Evolutionary conservation across 108 stramenopile species (phyloP).

Genomic region (Seminavis robusta): DNA sequence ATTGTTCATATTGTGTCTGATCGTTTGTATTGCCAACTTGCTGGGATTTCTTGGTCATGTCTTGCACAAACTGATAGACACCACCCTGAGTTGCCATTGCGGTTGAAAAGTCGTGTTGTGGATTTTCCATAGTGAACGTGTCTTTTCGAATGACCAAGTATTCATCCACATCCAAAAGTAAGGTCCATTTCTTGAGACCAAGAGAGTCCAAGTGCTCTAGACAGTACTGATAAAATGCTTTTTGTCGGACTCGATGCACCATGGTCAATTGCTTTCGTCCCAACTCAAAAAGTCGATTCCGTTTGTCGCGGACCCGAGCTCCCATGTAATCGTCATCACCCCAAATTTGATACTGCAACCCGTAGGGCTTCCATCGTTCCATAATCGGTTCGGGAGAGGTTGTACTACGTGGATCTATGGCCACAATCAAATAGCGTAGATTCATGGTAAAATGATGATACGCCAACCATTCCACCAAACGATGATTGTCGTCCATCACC

Average conservation of each 20-base stretch:
- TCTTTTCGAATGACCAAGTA: too few species aligned
- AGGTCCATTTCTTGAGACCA: constrained; percentile 23
- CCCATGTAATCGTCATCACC: constrained; percentile 16
- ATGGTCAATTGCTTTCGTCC: neutral
- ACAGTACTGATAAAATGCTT: constrained; percentile 29
- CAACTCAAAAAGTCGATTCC: constrained; percentile 9
- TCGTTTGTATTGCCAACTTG: constrained; percentile 23
- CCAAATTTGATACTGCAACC: constrained; percentile 22
- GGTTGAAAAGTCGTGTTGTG: too few species aligned
- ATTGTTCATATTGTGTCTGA: too few species aligned
- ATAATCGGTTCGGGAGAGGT: constrained; percentile 25
- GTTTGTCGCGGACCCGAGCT: constrained; percentile 15
- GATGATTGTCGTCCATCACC: constrained; percentile 46
- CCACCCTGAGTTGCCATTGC: too few species aligned
- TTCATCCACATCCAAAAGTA: constrained; percentile 4
- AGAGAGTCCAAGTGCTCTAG: constrained; percentile 2
- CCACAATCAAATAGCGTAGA: constrained; percentile 45
- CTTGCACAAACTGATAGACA: too few species aligned
- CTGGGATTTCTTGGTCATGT: constrained; percentile 25
- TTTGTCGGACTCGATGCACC: constrained; percentile 32
- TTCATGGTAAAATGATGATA: constrained; percentile 42
- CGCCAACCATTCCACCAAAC: constrained; percentile 44
- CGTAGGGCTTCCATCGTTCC: constrained; percentile 27
- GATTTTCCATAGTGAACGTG: too few species aligned
- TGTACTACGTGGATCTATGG: constrained; percentile 50